These are phyloP conservation scores for Arthrobotrys conoides DNA, from an alignment of 2,329 filamentous ascomycete species.

Conservation along the genomic window DNA sequence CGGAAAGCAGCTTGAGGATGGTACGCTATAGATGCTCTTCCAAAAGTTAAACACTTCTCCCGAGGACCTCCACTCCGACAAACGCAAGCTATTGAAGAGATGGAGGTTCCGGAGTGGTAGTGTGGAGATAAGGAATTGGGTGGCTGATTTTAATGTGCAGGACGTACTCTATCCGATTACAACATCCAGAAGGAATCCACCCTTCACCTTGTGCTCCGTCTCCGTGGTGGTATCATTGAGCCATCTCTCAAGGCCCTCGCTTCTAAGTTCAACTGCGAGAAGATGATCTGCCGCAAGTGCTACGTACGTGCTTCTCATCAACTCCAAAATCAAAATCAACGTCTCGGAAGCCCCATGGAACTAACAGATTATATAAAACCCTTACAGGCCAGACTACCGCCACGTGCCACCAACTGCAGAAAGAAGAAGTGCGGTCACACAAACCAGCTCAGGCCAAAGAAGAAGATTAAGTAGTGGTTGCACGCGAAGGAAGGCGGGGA, in stretches of 20 bases:
- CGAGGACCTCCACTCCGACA: constrained; percentile 25
- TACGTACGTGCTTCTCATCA: constrained; percentile 75
- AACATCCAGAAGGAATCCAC: constrained; percentile 99
- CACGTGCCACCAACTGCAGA: constrained; percentile 99
- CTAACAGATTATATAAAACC: constrained; percentile 15
- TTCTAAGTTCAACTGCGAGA: constrained; percentile 99
- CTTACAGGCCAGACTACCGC: constrained; percentile 82
- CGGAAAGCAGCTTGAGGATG: constrained; percentile 99
- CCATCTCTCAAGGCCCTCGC: constrained; percentile 98
- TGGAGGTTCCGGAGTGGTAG: constrained; percentile 14
- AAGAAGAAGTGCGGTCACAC: constrained; percentile 99
- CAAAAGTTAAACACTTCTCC: neutral
- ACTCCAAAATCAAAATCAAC: neutral
- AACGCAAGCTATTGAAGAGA: constrained; percentile 11
- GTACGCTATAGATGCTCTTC: constrained; percentile 42
- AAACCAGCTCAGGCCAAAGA: constrained; percentile 99
- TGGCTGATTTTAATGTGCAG: constrained; percentile 47
- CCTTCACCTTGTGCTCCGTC: constrained; percentile 97
- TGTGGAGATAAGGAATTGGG: neutral
- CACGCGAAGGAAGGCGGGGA: constrained; percentile 45
- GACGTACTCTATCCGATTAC: constrained; percentile 96
- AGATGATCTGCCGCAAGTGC: constrained; percentile 99
- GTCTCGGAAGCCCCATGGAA: neutral
- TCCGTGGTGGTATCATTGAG: constrained; percentile 99
- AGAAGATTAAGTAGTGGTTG: constrained; percentile 91